Evolutionary conservation across 2,329 filamentous ascomycete species (phyloP), one percentile per base, ranked within the genome.

Genomic region (Ophiostoma sp.): DNA sequence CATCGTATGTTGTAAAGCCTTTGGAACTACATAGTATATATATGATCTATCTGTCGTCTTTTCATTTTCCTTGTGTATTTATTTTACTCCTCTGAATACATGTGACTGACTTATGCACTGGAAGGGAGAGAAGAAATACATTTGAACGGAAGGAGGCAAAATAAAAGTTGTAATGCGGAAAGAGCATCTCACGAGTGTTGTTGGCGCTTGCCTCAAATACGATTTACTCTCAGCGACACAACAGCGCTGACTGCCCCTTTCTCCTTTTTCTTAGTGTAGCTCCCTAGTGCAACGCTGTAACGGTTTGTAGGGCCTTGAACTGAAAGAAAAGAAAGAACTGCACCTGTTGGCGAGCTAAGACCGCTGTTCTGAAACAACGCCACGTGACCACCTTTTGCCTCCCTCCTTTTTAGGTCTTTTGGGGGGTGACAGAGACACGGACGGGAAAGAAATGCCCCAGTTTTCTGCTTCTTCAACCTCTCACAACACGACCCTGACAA

Each of bases 301-400:
- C 57, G 31, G 28, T 31, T 42, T 31, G 5, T 6, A 59, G 55
- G 55, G 25, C 28, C 55, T 9, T 15, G 25, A 52, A 52, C n/a
- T n/a, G n/a, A n/a, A n/a, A n/a, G n/a, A n/a, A n/a, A n/a, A n/a
- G n/a, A n/a, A n/a, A 8, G 8, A 36, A 36, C 50, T 22, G 50
- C 28, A 33, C 55, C 55, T 63, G 59, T 66, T 66, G 61, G 61
- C 42, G 39, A 50, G 63, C 63, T 68, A 50, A 50, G 42, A 33
- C 59, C 61, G 22, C 61, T 42, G 33, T 66, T 36, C 66, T 69
- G 66, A 69, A 69, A 69, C 66, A 39, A 5, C 15, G 8, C 9
- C 66, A 69, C 66, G 66, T 69, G 66, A 69, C 66, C 25, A 50
- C 15, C 19, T 69, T 17, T 69, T 19, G 66, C 45, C 42, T 69